Evolutionary conservation across 2,329 filamentous ascomycete genomes (phyloP), one percentile per base, ranked within the genome.

Genomic region (Ascochyta clinopodiicola): DNA sequence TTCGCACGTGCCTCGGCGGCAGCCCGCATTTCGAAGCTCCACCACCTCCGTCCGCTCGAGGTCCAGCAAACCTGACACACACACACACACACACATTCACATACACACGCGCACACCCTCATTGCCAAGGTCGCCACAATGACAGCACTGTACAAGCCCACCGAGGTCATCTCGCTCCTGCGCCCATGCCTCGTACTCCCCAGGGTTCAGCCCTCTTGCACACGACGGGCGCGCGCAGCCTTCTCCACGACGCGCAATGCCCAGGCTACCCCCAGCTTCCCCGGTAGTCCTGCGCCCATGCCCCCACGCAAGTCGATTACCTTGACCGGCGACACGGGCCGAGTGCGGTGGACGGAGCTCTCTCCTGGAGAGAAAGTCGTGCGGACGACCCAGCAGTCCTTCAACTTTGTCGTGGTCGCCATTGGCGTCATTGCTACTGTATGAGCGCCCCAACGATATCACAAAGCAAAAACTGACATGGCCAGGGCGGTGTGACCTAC

Each of bases 331-430:
- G 94, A 97, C 66, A 89, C 92, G 69, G 94, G 94, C 7, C 83
- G 84, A 60, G 87, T 96, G 1, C 86, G 87, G 4, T 98, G 94
- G 94, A 83, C 80, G 3, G 82, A 95, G 50, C 83, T 98, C 2
- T 92, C 88, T 0, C 80, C 78, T 0, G 80, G 80, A 43, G 94
- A 97, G 74, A 97, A 96, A 75, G 87, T 88, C 2, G 89, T 89
- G 22, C 85, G 94, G 35, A 90, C 92, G 8, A 94, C 91, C 0
- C 93, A 97, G 76, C 94, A 97, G 76, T 90, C 88, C 15, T 89
- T 96, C 80, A 97, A 98, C 76, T 86, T 96, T 62, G 83, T 88
- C 62, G 77, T 97, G 59, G 86, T 97, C 8, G 64, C 92, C 1
- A 80, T 88, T 7, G 94, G 94, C 24, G 77, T 93, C 10, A 83